Conservation (phyloP, 2,329 filamentous ascomycete species). For the Pyrenochaeta sp. region DNA sequence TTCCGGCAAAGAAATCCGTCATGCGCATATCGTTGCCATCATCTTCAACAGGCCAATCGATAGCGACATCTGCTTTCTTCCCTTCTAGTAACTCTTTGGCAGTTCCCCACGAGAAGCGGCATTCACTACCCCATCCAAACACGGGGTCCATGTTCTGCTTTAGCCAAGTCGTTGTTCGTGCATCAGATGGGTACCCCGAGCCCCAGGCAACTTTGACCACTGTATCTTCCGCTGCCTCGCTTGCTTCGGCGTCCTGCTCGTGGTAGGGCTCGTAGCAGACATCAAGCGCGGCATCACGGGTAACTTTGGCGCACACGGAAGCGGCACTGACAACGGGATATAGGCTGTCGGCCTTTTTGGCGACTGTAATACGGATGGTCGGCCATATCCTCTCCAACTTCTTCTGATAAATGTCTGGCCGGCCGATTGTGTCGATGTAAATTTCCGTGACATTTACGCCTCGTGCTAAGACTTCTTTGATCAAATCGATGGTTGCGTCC, state of each 20-base stretch:
- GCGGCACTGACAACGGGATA: slow-evolving; percentile 94
- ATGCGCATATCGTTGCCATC: slow-evolving; percentile 71
- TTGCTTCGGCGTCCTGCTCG: slow-evolving; percentile 32
- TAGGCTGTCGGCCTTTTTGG: slow-evolving; percentile 84
- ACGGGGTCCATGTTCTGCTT: slow-evolving; percentile 87
- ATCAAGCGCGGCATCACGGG: slow-evolving; percentile 87
- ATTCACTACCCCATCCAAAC: slow-evolving; percentile 95
- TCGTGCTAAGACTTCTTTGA: slow-evolving; percentile 75
- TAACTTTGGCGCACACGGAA: slow-evolving; percentile 95
- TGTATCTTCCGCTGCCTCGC: slow-evolving; percentile 43
- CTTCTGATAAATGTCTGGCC: slow-evolving; percentile 81
- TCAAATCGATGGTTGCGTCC: slow-evolving; percentile 87
- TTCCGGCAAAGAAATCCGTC: slow-evolving; percentile 75
- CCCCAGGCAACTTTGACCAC: slow-evolving; percentile 71
- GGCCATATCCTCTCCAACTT: slow-evolving; percentile 87
- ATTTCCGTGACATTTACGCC: slow-evolving; percentile 88
- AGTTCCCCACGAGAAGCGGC: slow-evolving; percentile 94
- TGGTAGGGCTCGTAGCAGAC: slow-evolving; percentile 70
- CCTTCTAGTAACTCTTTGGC: slow-evolving; percentile 90
- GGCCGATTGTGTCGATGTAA: slow-evolving; percentile 94
- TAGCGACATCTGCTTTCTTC: slow-evolving; percentile 72
- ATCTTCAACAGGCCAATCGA: slow-evolving; percentile 88
- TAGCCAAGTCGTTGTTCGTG: slow-evolving; percentile 81
- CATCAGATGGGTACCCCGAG: slow-evolving; percentile 92
- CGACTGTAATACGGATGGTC: slow-evolving; percentile 61